Conservation (phyloP, 257 asterid species). For the Nicotiana undulata region DNA sequence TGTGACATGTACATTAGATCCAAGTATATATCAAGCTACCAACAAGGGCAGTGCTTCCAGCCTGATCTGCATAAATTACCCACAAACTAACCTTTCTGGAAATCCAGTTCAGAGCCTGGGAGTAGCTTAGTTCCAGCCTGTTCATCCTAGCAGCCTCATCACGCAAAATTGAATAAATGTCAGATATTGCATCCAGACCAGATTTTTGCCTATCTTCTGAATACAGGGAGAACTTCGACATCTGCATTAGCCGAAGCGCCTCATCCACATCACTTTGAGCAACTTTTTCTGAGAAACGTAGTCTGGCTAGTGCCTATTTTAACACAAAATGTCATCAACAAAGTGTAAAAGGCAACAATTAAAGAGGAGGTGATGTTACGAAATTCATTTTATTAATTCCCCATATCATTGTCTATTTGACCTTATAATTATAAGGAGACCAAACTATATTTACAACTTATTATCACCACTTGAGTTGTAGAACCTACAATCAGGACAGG, state of each 20-base stretch:
- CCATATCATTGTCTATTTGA: not conserved
- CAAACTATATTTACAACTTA: not conserved
- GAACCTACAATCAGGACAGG: not conserved
- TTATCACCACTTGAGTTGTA: not conserved
- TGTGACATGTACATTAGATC: not conserved
- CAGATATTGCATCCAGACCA: slow-evolving; percentile 93
- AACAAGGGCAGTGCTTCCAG: not conserved
- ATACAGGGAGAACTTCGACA: slow-evolving; percentile 96
- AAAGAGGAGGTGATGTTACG: not conserved
- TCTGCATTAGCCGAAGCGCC: slow-evolving; percentile 96
- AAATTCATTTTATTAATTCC: not conserved
- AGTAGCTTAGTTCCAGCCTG: slow-evolving; percentile 78
- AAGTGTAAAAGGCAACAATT: not conserved
- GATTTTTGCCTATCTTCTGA: slow-evolving; percentile 88
- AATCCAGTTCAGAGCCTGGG: slow-evolving; percentile 97
- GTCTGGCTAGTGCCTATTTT: slow-evolving; percentile 86
- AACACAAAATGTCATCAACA: not conserved
- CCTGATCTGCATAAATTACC: not conserved
- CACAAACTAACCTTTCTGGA: slow-evolving; percentile 77
- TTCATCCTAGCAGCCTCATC: slow-evolving; percentile 90
- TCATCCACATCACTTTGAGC: slow-evolving; percentile 98
- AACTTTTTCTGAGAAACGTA: slow-evolving; percentile 60
- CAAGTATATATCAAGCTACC: not conserved
- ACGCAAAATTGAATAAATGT: slow-evolving; percentile 87
- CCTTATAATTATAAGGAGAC: not conserved